A percentile compares a stretch with the other conserved stretches of the same genome.
These are phyloP conservation scores for Solanum etuberosum DNA, from an alignment of 257 asterid species.

Conservation along the genomic window DNA sequence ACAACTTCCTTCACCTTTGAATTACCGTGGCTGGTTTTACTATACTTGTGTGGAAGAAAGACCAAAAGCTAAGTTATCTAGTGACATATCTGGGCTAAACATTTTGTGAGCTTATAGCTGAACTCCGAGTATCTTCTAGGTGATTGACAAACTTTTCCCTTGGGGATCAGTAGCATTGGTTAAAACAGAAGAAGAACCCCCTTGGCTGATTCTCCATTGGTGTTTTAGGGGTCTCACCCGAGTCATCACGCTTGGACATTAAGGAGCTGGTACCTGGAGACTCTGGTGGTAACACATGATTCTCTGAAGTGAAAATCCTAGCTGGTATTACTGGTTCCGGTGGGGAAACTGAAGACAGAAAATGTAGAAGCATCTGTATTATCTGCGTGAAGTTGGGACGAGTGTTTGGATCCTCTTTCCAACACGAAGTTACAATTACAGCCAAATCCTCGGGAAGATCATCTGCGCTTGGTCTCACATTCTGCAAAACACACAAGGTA, in stretches of 20 bases:
- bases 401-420: slow-evolving; percentile 77
- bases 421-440: slow-evolving; percentile 70
- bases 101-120: not conserved
- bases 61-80: slow-evolving; percentile 1
- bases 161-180: slow-evolving; percentile 30
- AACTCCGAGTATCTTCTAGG: not conserved
- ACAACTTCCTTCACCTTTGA: not conserved
- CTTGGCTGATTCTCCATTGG: slow-evolving; percentile 37
- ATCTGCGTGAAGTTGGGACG: slow-evolving; percentile 90
- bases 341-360: slow-evolving; percentile 58
- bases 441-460: slow-evolving; percentile 75
- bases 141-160: not conserved
- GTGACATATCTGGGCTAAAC: not conserved
- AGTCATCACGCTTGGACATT: slow-evolving; percentile 61
- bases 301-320: slow-evolving; percentile 47
- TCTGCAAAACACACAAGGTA: slow-evolving; percentile 29
- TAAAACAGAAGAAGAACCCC: slow-evolving; percentile 68
- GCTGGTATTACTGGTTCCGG: slow-evolving; percentile 51
- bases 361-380: slow-evolving; percentile 84
- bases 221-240: slow-evolving; percentile 27
- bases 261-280: slow-evolving; percentile 90
- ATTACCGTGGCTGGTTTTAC: slow-evolving; percentile 1
- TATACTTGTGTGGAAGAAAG: not conserved
- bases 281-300: slow-evolving; percentile 66
- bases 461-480: slow-evolving; percentile 78